Base-by-base conservation (phyloP, 2,329 filamentous ascomycete species). In the Bipolaris oryzae region DNA sequence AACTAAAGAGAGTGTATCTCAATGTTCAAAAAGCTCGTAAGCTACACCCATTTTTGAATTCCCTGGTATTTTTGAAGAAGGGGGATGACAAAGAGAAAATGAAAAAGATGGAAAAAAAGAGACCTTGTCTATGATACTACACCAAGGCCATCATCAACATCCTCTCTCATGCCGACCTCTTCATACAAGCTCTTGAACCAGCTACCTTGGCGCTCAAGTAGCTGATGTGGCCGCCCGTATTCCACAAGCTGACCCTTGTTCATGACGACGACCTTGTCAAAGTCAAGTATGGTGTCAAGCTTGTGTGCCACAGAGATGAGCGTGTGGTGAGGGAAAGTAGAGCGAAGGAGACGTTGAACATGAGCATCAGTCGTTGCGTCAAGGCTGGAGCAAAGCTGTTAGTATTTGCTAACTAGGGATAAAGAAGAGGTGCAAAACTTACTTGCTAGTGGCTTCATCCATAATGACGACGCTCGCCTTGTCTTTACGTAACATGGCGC, bases 251-350 rank as follows among this genome's bases (percentile, higher is more conserved):
- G 64, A 3, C 83, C 84, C 7, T 73, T 70, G 23, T 84, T 80
- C 75, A 85, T 77, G 7, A 85, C 80, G 1, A 80, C 76, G 25
- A 86, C 78, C 21, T 71, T 72, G 63, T 85, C 82, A 64, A 82
- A 84, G 50, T 82, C 80, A 58, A 82, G 74, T 13, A 86, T 82
- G 53, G 83, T 83, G 35, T 84, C 79, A 39, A 86, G 75, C 25
- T 83, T 82, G 71, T 86, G 84, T 5, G 83, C 83, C 1, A 86
- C 81, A 0, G 81, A 78, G 48, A 86, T 78, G 52, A 90, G 82
- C 0, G 88, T 90, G 57, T 85, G 83, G 3, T 76, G 77, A 2
- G 72, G 69, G 66, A 88, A 87, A 21, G 76, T 76, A 28, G 79
- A 78, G 44, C 84, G 79, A 51, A 88, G 80, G 28, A 86, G 77